These are phyloP conservation scores for Penicillium maclennaniae DNA, from an alignment of 495 filamentous ascomycete genomes.

Conservation along the genomic window DNA sequence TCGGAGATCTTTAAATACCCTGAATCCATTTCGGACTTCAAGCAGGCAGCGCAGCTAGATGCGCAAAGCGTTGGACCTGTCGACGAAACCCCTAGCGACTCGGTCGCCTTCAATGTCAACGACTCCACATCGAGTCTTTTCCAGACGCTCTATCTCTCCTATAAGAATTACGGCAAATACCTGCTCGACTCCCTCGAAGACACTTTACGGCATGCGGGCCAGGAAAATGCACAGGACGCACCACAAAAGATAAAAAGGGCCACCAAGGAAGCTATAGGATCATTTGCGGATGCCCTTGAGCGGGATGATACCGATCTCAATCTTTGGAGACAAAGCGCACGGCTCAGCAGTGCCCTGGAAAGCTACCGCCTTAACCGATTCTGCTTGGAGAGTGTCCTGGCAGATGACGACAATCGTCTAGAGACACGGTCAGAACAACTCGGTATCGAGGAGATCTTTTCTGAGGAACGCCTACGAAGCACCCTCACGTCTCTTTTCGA, in stretches of 20 bases:
- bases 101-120: constrained; percentile 38
- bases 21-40: constrained; percentile 76
- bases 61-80: constrained; percentile 45
- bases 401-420: constrained; percentile 71
- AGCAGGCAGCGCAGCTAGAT: constrained; percentile 60
- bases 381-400: constrained; percentile 86
- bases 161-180: constrained; percentile 94
- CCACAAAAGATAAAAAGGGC: constrained; percentile 23
- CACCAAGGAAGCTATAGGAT: constrained; percentile 44
- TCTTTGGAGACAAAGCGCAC: constrained; percentile 84
- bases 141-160: constrained; percentile 85
- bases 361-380: constrained; percentile 77
- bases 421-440: constrained; percentile 69
- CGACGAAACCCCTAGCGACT: constrained; percentile 40
- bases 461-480: constrained; percentile 69
- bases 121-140: constrained; percentile 76
- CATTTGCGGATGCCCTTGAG: constrained; percentile 74
- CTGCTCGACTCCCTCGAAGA: constrained; percentile 68
- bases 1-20: constrained; percentile 93
- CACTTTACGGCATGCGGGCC: constrained; percentile 24
- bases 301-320: constrained; percentile 90
- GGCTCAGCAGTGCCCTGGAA: constrained; percentile 68
- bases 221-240: constrained; percentile 38
- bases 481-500: constrained; percentile 68
- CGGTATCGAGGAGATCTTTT: constrained; percentile 80